Base-by-base conservation (phyloP, 257 asterid genomes). In the Nicotiana otophora region DNA sequence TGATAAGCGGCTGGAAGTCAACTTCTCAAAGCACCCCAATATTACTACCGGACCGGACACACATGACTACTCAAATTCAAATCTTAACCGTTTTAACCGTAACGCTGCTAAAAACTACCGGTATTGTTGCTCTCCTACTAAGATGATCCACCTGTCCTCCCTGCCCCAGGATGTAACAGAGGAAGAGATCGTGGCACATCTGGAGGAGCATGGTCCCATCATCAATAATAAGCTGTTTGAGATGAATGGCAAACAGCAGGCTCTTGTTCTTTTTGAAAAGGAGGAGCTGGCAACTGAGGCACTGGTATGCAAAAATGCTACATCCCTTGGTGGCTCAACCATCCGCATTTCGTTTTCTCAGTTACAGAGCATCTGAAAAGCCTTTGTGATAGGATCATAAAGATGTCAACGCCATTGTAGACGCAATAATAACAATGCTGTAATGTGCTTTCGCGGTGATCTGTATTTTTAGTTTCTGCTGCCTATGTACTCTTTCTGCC, bases 201-300 rank as follows among this genome's bases (percentile, higher is more conserved):
- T 96, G 83, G 99, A 96, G 86, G 98, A 91, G 86, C 95, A 92
- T 69, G 99, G 99, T 54, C 46, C 91, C 42, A 90, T 96, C 76
- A 88, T 88, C 16, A 89, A 85, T 80, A 87, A 92, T 3, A 96
- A 96, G 85, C 89, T 94, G 15, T 96, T 96, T 84, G 99, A 94
- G 89, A 93, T 91, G 96, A 96, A 96, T 19, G 97, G 99, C 23
- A 94, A 94, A 91, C 95, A 96, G 84, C 99, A 94, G 88, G 95
- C 97, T 86, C 98, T 94, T 42, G 92, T 94, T 82, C 97, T 92
- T 60, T 93, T 92, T 67, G 98, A 96, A 86, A 93, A 85, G 17
- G 98, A 96, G 88, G 98, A 94, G 90, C 94, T 90, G 88, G 98
- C 99, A 34, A 91, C 99, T 46, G 99, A 96, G 89, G 97, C 98